Evolutionary conservation across 1,139 yeast genomes (phyloP), one percentile per base, ranked within the genome.

Genomic region (Sugiyamaella novakii): DNA sequence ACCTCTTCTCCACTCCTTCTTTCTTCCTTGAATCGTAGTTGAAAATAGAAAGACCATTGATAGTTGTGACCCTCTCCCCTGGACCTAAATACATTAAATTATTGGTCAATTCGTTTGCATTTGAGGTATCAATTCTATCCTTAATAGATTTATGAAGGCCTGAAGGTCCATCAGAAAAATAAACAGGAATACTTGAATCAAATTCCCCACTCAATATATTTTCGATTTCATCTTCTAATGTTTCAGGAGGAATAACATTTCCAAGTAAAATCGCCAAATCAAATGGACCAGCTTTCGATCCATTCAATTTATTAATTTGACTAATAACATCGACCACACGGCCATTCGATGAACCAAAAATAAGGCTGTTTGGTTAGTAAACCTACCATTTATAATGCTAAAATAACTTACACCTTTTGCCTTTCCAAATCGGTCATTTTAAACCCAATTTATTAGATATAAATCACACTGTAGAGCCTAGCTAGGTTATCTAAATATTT

Each of bases 201-300:
- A 51, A 12, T 4, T 39, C 34, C 7, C 53, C 54, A 2, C 22
- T 29, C 1, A 29, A 21, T 7, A 50, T 14, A 4, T 12, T 10
- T 5, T 34, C 27, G 3, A 52, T 34, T 2, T 49, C 50, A 8
- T 41, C 49, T 3, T 31, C 38, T 8, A 15, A 18, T 5, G 48
- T 21, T 5, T 38, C 39, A 5, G 34, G 44, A 11, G 46, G 42
- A 19, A 50, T 6, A 12, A 43, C 40, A 14, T 52, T 47, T 1
- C 63, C 63, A 6, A 59, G 44, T 3, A 62, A 40, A 1, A 60
- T 31, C 7, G 55, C 50, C 11, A 52, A 31, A 24, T 51, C 59
- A 43, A 62, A 62, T 1, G 66, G 65, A 1, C 66, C 66, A 36
- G 54, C 57, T 28, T 56, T 58, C 14, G 54, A 44, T 12, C 35